phyloP scores from a whole-genome alignment of 495 filamentous ascomycete species.

The Penicillium daleae region DNA sequence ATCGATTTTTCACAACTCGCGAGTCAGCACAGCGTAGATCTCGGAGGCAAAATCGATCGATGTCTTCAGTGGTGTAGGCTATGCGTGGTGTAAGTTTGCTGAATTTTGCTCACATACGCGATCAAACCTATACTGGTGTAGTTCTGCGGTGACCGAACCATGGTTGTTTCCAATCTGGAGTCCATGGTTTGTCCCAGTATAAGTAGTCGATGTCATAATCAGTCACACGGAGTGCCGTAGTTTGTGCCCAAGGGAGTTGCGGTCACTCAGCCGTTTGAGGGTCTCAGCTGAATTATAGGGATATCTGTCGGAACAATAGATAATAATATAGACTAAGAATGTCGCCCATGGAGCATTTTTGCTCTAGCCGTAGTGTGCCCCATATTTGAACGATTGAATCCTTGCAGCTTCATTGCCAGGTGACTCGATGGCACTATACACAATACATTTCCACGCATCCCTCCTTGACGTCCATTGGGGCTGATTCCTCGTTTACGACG shows the following conservation, averaged over 20 bases:
- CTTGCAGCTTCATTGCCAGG: conserved; percentile 9
- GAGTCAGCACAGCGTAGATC: conserved; percentile 12
- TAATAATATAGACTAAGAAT: no score
- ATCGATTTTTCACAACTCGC: conserved; percentile 5
- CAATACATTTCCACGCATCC: no score
- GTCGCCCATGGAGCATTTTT: no score
- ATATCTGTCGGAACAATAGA: no score
- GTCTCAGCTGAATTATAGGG: no score
- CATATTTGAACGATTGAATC: no score
- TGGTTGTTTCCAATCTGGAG: conserved; percentile 6
- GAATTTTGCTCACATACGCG: neutral
- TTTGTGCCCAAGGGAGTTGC: neutral
- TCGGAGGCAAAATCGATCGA: conserved; percentile 7
- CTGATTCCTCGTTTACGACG: no score
- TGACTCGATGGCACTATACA: neutral
- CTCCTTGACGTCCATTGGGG: no score
- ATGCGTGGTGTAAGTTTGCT: neutral
- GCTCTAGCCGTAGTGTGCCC: no score
- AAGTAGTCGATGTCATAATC: conserved; percentile 1
- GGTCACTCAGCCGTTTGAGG: conserved; percentile 6
- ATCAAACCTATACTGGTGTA: conserved; percentile 12
- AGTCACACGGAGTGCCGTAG: no score
- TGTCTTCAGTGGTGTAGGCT: conserved; percentile 6
- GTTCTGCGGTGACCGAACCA: neutral
- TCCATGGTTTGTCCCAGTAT: conserved; percentile 5